Base-by-base conservation (phyloP, 331 rosid genomes). In the Saraca asoca region DNA sequence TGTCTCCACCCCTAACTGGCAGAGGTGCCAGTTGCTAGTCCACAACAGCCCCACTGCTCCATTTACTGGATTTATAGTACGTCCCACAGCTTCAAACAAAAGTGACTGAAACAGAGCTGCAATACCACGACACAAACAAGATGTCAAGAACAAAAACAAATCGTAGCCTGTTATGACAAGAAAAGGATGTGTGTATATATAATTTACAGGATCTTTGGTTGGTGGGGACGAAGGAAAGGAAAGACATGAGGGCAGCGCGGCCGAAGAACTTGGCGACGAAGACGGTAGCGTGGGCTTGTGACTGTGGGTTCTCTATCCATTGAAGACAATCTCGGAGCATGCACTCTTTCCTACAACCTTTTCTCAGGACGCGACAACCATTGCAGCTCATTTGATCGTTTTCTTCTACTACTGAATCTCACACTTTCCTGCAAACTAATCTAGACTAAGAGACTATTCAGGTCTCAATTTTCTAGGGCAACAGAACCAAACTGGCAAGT, bases 181-280 rank as follows among this genome's bases (percentile, higher is more conserved):
- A 14, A 34, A 31, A 56, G 0, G 7, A 12, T 8, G 24, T 2
- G 41, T 0, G 2, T 6, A 13, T 34, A 17, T 9, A 24, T 51
- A 38, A 12, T 9, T 18, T 73, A 88, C 95, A 81, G 0, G 88
- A 70, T 68, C 88, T 68, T 29, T 83, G 88, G 69, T 62, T 35
- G 39, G 75, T 41, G 15, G 87, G 75, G 13, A 88, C 88, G 16
- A 78, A 39, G 76, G 85, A 80, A 54, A 86, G 72, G 75, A 82
- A 83, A 43, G 95, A 88, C 85, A 88, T 69, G 81, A 88, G 87
- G 63, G 85, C 37, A 42, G 95, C 83, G 34, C 95, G 95, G 78
- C 95, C 92, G 31, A 73, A 83, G 82, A 83, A 88, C 77, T 81
- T 88, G 83, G 95, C 81, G 39, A 88, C 84, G 48, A 85, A 85